Conservation (phyloP, 2,329 filamentous ascomycete genomes). For the Cladosporium sp. region DNA sequence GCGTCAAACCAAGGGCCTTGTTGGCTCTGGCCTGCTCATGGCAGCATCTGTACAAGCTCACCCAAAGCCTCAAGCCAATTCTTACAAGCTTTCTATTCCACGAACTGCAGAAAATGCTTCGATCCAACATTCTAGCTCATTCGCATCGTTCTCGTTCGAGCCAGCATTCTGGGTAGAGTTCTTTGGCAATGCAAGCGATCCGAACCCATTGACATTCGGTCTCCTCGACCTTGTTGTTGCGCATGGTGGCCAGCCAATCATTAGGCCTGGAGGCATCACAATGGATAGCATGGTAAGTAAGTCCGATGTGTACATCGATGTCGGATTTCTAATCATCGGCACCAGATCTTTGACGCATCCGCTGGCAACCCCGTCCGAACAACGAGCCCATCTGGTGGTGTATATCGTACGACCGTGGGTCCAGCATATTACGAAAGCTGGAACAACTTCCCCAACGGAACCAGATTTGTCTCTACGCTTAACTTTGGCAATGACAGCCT, state of each 20-base stretch:
- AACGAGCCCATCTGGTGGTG: slow-evolving; percentile 23
- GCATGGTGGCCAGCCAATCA: slow-evolving; percentile 26
- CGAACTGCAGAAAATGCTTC: slow-evolving; percentile 20
- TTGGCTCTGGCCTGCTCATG: neutral
- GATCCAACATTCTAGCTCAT: slow-evolving; percentile 24
- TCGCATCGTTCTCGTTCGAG: slow-evolving; percentile 28
- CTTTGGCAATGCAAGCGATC: slow-evolving; percentile 24
- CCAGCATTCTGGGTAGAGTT: slow-evolving; percentile 31
- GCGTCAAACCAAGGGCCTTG: neutral
- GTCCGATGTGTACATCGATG: too few species aligned
- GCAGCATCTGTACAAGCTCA: slow-evolving; percentile 1
- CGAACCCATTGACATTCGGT: slow-evolving; percentile 26
- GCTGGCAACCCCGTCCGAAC: slow-evolving; percentile 24
- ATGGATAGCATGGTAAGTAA: slow-evolving; percentile 26
- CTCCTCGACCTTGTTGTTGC: slow-evolving; percentile 23
- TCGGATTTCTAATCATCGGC: neutral
- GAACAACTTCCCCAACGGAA: slow-evolving; percentile 27
- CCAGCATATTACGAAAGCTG: slow-evolving; percentile 29
- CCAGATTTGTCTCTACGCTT: slow-evolving; percentile 27
- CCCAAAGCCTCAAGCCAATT: neutral
- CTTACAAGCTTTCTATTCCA: slow-evolving; percentile 14
- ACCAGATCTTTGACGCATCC: slow-evolving; percentile 20
- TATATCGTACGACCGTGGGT: slow-evolving; percentile 28
- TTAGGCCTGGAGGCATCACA: slow-evolving; percentile 28
- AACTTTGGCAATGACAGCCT: slow-evolving; percentile 30